phyloP scores from a whole-genome alignment of 192 early-diverging fungal species.

The Helicostylum pulchrum region DNA sequence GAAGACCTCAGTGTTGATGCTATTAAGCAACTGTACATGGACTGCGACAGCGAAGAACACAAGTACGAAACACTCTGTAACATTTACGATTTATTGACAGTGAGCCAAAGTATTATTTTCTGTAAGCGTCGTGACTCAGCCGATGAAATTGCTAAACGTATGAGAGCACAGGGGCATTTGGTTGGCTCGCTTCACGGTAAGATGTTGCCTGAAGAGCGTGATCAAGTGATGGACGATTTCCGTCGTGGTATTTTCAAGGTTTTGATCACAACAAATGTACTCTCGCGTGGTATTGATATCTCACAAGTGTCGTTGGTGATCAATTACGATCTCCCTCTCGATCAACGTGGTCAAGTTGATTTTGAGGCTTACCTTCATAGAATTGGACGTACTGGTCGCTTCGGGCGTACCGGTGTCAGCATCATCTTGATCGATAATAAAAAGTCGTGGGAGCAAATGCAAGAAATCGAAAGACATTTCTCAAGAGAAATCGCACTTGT shows the following conservation, averaged over 20 bases:
- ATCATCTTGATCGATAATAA: conserved; percentile 94
- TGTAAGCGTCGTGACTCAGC: conserved; percentile 80
- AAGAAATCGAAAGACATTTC: conserved; percentile 80
- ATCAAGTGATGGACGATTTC: conserved; percentile 91
- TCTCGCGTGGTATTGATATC: conserved; percentile 97
- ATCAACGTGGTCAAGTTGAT: conserved; percentile 63
- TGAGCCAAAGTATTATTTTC: conserved; percentile 97
- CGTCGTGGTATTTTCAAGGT: conserved; percentile 88
- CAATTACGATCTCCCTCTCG: conserved; percentile 93
- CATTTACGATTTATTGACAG: conserved; percentile 80
- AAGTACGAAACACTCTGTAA: conserved; percentile 76
- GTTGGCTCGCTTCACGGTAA: conserved; percentile 86
- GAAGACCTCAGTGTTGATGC: conserved; percentile 92
- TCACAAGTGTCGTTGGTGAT: conserved; percentile 92
- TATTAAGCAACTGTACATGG: conserved; percentile 97
- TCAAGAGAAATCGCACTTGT: conserved; percentile 74
- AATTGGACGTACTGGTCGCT: conserved; percentile 96
- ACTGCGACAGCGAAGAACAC: conserved; percentile 76
- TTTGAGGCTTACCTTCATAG: conserved; percentile 96
- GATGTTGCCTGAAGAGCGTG: conserved; percentile 72
- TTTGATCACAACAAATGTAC: conserved; percentile 94
- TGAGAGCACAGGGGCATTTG: conserved; percentile 80
- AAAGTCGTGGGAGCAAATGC: conserved; percentile 72
- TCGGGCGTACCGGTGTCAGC: conserved; percentile 90
- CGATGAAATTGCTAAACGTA: conserved; percentile 67